Evolutionary conservation across 768 basidiomycete species (phyloP), one percentile per base, ranked within the genome.

Genomic region (Leucogyrophana mollusca): DNA sequence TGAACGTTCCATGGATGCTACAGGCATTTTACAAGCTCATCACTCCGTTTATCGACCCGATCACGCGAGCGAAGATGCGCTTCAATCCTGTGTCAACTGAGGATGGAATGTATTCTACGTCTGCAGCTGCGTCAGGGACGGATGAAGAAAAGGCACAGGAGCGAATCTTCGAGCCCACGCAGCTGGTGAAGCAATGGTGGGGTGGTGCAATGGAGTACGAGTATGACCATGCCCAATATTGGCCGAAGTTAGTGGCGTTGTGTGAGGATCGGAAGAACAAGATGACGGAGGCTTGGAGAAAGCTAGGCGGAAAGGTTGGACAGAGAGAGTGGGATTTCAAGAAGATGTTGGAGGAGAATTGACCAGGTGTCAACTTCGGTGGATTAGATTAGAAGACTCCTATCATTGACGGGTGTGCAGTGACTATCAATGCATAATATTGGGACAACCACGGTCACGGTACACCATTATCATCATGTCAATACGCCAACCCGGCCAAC

Each of bases 241-340:
- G 89, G 87, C 74, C 78, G 0, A 73, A 74, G 2, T 69, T 94
- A 24, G 65, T 85, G 0, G 58, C 70, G 48, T 62, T 83, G 56
- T 78, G 80, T 49, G 72, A 76, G 9, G 71, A 75, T 47, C 74
- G 80, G 34, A 70, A 72, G 40, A 65, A 70, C 32, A 58, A 39
- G 14, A 78, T 80, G 75, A 68, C 76, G 52, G 72, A 74, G 37
- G 76, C 71, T 32, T 95, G 93, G 93, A 71, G 71, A 36, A 64
- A 68, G 42, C 68, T 86, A 17, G 93, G 92, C 2, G 87, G 74
- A 1, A 72, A 56, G 41, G 70, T 92, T 18, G 92, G 92, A 1
- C 60, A 84, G 25, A 83, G 78, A 58, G 92, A 95, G 60, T 90
- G 83, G 79, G 85, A 88, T 18, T 83, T 87, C 55, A 92, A 90